Evolutionary conservation across 2,329 filamentous ascomycete species (phyloP).

Genomic region (Tolypocladium tundrense): DNA sequence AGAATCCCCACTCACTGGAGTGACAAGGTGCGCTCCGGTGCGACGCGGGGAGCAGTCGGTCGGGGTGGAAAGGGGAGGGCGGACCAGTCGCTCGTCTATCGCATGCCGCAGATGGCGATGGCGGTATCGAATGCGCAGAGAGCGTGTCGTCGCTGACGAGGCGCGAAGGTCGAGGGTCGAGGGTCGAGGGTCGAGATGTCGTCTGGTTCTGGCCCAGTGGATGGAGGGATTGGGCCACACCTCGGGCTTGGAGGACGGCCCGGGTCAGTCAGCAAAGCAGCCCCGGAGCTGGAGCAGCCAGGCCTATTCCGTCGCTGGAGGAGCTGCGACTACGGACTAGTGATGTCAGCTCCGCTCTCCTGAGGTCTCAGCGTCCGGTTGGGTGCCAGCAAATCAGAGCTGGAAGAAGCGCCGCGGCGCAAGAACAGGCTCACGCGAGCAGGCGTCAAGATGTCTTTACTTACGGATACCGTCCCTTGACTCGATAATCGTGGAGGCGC

Average conservation of each 20-base stretch:
- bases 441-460: not conserved
- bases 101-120: not conserved
- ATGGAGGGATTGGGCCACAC: not conserved
- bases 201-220: not conserved
- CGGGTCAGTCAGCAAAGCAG: not conserved
- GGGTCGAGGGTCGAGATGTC: not conserved
- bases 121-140: not conserved
- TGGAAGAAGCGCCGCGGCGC: not conserved
- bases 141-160: not conserved
- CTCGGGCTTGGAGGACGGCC: not conserved
- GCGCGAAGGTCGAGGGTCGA: not conserved
- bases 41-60: not conserved
- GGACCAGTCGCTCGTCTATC: not conserved
- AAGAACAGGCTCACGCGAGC: not conserved
- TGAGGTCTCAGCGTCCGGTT: not conserved
- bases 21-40: not conserved
- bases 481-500: not conserved
- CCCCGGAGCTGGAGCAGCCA: not conserved
- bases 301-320: not conserved
- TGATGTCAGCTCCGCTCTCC: not conserved
- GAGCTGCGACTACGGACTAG: not conserved
- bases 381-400: not conserved
- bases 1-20: not conserved
- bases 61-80: not conserved
- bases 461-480: not conserved